Evolutionary conservation across 2,329 filamentous ascomycete species (phyloP).

Genomic region (Lasiodiplodia citricola): DNA sequence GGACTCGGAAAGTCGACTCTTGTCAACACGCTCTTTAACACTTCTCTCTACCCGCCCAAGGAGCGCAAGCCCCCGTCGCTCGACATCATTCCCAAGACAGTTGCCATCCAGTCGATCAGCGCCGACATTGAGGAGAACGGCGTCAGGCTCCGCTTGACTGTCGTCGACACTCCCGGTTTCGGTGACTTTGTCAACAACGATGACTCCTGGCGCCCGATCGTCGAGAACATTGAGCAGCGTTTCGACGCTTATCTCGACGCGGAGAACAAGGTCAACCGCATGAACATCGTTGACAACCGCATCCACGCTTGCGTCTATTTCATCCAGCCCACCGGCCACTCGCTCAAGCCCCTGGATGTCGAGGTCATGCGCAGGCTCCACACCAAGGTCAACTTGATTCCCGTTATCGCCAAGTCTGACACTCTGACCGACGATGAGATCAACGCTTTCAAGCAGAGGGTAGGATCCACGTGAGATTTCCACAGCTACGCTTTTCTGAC

Average conservation of each 20-base stretch:
- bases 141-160: conserved; percentile 91
- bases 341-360: conserved; percentile 96
- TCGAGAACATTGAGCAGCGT: conserved; percentile 99
- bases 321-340: conserved; percentile 98
- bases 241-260: conserved; percentile 98
- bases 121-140: conserved; percentile 92
- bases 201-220: conserved; percentile 97
- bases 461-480: conserved; percentile 58
- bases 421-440: conserved; percentile 98
- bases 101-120: conserved; percentile 60
- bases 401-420: conserved; percentile 98
- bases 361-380: conserved; percentile 99
- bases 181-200: conserved; percentile 99
- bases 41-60: conserved; percentile 96
- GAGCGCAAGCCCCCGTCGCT: conserved; percentile 97
- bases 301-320: conserved; percentile 99
- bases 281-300: conserved; percentile 99
- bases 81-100: conserved; percentile 93
- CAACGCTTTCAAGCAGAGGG: conserved; percentile 89
- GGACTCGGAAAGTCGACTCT: conserved; percentile 98
- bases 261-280: conserved; percentile 99
- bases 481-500: neutral
- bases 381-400: conserved; percentile 99
- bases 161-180: conserved; percentile 97
- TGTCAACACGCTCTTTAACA: conserved; percentile 99